Base-by-base conservation (phyloP, 805 yeast species). In the Candida krabiensis region DNA sequence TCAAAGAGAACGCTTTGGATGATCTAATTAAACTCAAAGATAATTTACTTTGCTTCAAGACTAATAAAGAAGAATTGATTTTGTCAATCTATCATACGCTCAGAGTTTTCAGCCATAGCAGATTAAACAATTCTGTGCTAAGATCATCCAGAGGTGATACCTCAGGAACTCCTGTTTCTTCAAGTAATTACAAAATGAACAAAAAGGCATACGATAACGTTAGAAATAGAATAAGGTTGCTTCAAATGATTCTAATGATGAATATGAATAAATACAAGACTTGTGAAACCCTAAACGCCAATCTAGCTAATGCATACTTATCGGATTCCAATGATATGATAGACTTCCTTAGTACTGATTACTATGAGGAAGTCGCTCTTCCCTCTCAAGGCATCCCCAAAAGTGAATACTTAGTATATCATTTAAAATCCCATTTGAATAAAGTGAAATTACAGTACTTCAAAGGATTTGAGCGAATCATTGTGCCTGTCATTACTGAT, bases 401-500 rank as follows among this genome's bases (percentile, higher is more conserved):
- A 24, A 33, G 38, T 13, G 54, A 49, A n/a, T 40, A 33, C 15
- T 13, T 47, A 24, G 31, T 40, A 13, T 39, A 45, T 27, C 31
- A 35, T 15, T 14, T 47, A 15, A 33, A 28, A 17, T 33, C 26
- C 22, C 30, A 40, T 33, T 9, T 53, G 11, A 34, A 19, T 11
- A 33, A 18, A 21, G 27, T 55, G 19, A 49, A 46, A 28, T 27
- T 16, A 9, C 18, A 37, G 14, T 55, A 55, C 27, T 52, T 53
- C 36, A n/a, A n/a, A 12, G 29, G 40, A 19, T 49, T 42, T 25
- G 33, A 30, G 4, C 25, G 39, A 9, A 19, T 44, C 7, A 46
- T 55, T 5, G 43, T 45, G 19, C 57, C 58, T 4, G 32, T 46
- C 5, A 34, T 55, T 16, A 46, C 57, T 7, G 58, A 55, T 29